A percentile compares a stretch with the other conserved stretches of the same genome.
Evolutionary conservation across 352 stramenopile species (phyloP).

Genomic region (Pythium chondricola): DNA sequence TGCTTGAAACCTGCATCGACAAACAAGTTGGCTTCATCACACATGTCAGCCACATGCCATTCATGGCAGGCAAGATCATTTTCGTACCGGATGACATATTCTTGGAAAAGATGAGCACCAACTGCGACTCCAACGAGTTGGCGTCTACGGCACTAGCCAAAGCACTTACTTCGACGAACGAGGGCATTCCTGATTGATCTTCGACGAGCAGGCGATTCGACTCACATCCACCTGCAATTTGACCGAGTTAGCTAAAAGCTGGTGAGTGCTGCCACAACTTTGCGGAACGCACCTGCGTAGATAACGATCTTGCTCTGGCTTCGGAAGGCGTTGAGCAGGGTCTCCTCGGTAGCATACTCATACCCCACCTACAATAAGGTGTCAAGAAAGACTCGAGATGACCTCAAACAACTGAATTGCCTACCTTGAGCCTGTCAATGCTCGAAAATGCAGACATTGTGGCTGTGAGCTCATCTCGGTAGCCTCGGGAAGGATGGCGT

Average conservation of each 20-base stretch:
- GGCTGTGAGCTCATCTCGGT: conserved; percentile 44
- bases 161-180: conserved; percentile 1
- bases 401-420: not conserved
- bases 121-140: not conserved
- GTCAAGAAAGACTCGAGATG: not conserved
- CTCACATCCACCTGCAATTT: conserved; percentile 1
- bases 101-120: conserved; percentile 19
- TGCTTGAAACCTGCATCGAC: conserved; percentile 34
- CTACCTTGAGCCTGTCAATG: conserved; percentile 37
- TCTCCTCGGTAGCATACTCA: conserved; percentile 18
- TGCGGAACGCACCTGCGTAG: conserved; percentile 13
- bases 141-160: conserved; percentile 7
- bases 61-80: not conserved
- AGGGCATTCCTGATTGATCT: conserved; percentile 19
- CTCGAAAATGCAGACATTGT: conserved; percentile 34
- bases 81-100: conserved; percentile 12
- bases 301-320: conserved; percentile 10
- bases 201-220: conserved; percentile 9
- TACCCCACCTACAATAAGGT: conserved; percentile 6
- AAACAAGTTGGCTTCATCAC: conserved; percentile 39
- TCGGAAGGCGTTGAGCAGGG: conserved; percentile 5
- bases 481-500: conserved; percentile 20
- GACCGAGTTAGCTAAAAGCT: not conserved
- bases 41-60: not conserved
- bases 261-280: too few relatives aligned